Evolutionary conservation across 768 basidiomycete species (phyloP).

Genomic region (Leucocoprinus sp.): DNA sequence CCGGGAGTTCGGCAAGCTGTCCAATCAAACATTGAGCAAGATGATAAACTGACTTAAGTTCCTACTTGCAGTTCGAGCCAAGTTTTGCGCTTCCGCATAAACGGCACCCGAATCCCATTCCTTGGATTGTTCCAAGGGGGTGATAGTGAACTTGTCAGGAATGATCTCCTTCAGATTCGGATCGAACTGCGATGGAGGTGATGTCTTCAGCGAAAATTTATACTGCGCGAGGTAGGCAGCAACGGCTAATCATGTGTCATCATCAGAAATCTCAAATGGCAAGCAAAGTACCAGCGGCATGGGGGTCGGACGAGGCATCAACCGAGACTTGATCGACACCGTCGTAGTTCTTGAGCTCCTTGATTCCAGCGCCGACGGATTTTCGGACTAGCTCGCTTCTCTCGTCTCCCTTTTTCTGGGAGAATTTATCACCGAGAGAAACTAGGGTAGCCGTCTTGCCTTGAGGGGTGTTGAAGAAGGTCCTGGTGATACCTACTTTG

Average conservation of each 20-base stretch:
- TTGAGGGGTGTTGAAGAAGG: constrained; percentile 51
- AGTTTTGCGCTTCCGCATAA: constrained; percentile 73
- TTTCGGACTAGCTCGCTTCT: constrained; percentile 63
- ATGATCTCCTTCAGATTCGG: constrained; percentile 45
- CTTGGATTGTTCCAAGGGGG: constrained; percentile 36
- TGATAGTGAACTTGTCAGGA: constrained; percentile 41
- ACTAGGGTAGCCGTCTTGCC: constrained; percentile 44
- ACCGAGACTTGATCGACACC: constrained; percentile 54
- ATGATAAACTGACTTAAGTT: not conserved
- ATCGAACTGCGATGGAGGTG: constrained; percentile 56
- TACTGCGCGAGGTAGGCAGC: constrained; percentile 70
- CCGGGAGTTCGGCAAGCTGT: constrained; percentile 79
- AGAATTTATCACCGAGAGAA: constrained; percentile 50
- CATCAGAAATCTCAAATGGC: not conserved
- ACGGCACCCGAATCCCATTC: constrained; percentile 69
- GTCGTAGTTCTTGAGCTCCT: constrained; percentile 54
- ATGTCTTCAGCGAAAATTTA: constrained; percentile 74
- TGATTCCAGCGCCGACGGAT: constrained; percentile 66
- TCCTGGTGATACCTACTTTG: constrained; percentile 53
- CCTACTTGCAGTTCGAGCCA: constrained; percentile 59
- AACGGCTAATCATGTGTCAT: constrained; percentile 43
- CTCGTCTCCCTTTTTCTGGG: constrained; percentile 32
- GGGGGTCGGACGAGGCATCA: constrained; percentile 60
- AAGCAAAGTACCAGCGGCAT: constrained; percentile 58
- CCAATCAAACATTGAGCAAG: not conserved